phyloP scores from a whole-genome alignment of 306 rosid genomes.

The Malus orientalis region DNA sequence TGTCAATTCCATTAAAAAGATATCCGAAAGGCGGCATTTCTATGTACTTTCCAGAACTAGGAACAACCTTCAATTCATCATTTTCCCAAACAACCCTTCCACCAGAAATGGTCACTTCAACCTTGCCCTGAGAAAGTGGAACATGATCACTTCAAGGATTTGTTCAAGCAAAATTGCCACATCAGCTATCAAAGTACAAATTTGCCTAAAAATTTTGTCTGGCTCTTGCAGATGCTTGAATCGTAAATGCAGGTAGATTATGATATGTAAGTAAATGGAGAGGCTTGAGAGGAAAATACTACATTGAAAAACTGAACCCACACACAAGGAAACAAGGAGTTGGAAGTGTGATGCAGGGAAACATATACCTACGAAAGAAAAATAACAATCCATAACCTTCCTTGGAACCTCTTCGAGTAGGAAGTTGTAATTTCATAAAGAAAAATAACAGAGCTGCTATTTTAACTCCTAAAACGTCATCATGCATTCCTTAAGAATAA shows the following conservation, averaged over 20 bases:
- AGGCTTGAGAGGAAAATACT: neutral
- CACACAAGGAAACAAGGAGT: neutral
- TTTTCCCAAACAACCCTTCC: conserved; percentile 95
- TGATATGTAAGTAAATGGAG: neutral
- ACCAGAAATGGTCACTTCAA: conserved; percentile 84
- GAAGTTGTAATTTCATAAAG: too few relatives aligned
- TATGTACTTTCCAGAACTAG: conserved; percentile 72
- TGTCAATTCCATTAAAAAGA: conserved; percentile 61
- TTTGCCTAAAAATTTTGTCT: too few relatives aligned
- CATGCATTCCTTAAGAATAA: too few relatives aligned
- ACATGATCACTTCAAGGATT: conserved; percentile 50
- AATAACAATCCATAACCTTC: neutral
- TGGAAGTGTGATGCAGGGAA: neutral
- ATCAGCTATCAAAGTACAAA: too few relatives aligned
- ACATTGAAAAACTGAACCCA: neutral
- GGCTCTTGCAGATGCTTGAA: neutral
- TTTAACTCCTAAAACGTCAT: too few relatives aligned
- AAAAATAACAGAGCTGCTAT: too few relatives aligned
- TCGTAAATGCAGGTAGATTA: neutral
- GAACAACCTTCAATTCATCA: conserved; percentile 60
- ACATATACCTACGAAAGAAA: neutral
- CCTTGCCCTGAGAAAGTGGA: conserved; percentile 56
- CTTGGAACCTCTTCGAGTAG: neutral
- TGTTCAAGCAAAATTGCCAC: neutral
- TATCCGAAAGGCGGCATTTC: conserved; percentile 59